phyloP scores from a whole-genome alignment of 208 protist species.

The Trypanosomatidae sp. region DNA sequence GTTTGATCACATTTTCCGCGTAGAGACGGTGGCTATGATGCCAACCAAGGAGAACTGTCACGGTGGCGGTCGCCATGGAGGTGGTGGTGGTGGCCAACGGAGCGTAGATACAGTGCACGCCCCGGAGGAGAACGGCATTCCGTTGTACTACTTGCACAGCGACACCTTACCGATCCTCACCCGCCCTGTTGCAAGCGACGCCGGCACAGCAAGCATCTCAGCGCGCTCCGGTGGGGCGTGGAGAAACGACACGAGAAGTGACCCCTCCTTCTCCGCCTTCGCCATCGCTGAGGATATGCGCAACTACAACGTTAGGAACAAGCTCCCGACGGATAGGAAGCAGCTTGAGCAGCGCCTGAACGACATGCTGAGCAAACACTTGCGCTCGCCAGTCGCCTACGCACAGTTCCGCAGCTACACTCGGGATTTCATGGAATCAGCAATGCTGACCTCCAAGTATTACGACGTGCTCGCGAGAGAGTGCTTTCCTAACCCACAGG shows the following conservation, averaged over 20 bases:
- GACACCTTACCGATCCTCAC: constrained; percentile 15
- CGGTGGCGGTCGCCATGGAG: constrained; percentile 16
- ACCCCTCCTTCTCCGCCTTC: not conserved
- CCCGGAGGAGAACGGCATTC: constrained; percentile 44
- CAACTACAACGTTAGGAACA: constrained; percentile 39
- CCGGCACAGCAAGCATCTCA: not conserved
- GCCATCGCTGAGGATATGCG: constrained; percentile 41
- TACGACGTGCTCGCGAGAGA: constrained; percentile 52
- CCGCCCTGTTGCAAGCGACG: not conserved
- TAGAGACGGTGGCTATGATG: constrained; percentile 64
- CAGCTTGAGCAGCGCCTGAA: constrained; percentile 45
- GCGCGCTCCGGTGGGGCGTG: constrained; percentile 13
- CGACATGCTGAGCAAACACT: constrained; percentile 36
- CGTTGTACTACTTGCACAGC: constrained; percentile 35
- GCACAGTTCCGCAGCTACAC: constrained; percentile 55
- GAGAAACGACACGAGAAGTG: not conserved
- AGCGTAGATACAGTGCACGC: constrained; percentile 24
- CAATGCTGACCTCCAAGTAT: constrained; percentile 66
- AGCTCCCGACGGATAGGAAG: constrained; percentile 28
- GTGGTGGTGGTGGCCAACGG: constrained; percentile 9
- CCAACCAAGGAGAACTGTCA: constrained; percentile 29
- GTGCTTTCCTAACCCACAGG: constrained; percentile 45
- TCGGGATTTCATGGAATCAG: constrained; percentile 60
- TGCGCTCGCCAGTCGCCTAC: constrained; percentile 35
- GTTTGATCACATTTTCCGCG: constrained; percentile 71